Conservation (phyloP, 2,329 filamentous ascomycete species). For the Chaetomiaceae sp. region DNA sequence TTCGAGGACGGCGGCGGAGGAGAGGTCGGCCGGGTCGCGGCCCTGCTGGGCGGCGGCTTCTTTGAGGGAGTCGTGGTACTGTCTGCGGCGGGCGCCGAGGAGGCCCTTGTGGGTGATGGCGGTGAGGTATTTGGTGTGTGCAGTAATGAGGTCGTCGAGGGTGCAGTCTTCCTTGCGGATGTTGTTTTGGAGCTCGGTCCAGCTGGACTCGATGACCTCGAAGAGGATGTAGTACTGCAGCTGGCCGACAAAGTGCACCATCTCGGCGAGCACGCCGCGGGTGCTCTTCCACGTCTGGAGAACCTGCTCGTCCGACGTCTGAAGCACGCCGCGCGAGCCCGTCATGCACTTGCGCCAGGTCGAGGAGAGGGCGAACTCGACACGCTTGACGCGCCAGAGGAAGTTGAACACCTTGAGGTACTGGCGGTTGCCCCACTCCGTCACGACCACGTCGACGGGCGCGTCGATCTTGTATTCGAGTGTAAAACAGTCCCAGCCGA, state of each 20-base stretch:
- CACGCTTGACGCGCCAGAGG: slow-evolving; percentile 94
- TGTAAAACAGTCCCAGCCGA: slow-evolving; percentile 98
- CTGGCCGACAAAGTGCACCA: slow-evolving; percentile 97
- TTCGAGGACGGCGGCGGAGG: slow-evolving; percentile 50
- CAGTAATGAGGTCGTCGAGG: slow-evolving; percentile 88
- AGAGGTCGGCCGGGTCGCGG: slow-evolving; percentile 38
- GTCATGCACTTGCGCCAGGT: slow-evolving; percentile 97
- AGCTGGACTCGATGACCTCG: slow-evolving; percentile 94
- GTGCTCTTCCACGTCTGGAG: slow-evolving; percentile 84
- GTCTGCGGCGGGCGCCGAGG: slow-evolving; percentile 62
- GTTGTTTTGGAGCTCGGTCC: slow-evolving; percentile 81
- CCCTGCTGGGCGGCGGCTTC: slow-evolving; percentile 28
- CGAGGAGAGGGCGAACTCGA: slow-evolving; percentile 86
- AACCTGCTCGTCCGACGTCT: slow-evolving; percentile 63
- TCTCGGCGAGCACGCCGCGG: slow-evolving; percentile 84
- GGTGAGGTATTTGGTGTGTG: slow-evolving; percentile 85
- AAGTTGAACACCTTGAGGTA: slow-evolving; percentile 99
- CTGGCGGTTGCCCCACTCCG: slow-evolving; percentile 89
- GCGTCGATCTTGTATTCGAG: slow-evolving; percentile 98
- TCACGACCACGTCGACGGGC: slow-evolving; percentile 94
- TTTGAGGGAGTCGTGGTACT: slow-evolving; percentile 35
- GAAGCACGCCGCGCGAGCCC: slow-evolving; percentile 83
- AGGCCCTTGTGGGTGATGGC: slow-evolving; percentile 95
- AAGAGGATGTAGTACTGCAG: slow-evolving; percentile 98
- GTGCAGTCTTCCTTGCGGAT: slow-evolving; percentile 83